These are phyloP conservation scores for Ascosphaera pollenicola DNA, from an alignment of 2,329 filamentous ascomycete species.

Conservation along the genomic window DNA sequence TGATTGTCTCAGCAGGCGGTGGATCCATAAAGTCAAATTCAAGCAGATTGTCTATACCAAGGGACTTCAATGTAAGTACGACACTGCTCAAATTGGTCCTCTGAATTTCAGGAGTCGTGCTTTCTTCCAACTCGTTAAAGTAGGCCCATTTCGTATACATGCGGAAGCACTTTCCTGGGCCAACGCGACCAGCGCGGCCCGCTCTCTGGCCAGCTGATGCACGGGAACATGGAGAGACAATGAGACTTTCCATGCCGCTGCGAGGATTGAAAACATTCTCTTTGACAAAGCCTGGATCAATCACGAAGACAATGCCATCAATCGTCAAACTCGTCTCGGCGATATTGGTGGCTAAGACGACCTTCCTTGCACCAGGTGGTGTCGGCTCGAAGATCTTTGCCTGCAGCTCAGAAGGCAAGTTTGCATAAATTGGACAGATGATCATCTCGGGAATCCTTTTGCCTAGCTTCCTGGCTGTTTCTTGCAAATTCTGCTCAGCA, in stretches of 20 bases:
- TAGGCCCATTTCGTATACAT: conserved; percentile 91
- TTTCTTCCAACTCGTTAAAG: conserved; percentile 91
- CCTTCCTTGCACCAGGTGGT: conserved; percentile 65
- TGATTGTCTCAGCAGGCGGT: conserved; percentile 91
- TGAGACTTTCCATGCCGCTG: conserved; percentile 88
- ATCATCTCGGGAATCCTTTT: conserved; percentile 78
- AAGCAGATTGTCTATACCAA: conserved; percentile 94
- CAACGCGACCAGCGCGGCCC: conserved; percentile 79
- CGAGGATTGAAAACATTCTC: conserved; percentile 95
- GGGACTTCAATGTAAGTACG: conserved; percentile 94
- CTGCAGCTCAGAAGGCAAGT: conserved; percentile 81
- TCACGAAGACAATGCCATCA: conserved; percentile 91
- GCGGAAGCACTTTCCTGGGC: conserved; percentile 87
- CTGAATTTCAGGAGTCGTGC: conserved; percentile 90
- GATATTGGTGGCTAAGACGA: conserved; percentile 96
- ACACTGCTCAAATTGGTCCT: conserved; percentile 80
- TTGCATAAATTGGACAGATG: conserved; percentile 89
- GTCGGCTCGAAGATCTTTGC: conserved; percentile 88
- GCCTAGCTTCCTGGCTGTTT: conserved; percentile 89
- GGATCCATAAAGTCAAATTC: conserved; percentile 99
- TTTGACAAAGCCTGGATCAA: conserved; percentile 95
- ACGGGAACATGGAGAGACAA: conserved; percentile 90
- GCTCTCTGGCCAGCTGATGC: conserved; percentile 90
- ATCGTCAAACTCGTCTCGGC: conserved; percentile 97
- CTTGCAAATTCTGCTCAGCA: conserved; percentile 72